A percentile compares a stretch with the other conserved stretches of the same genome.
phyloP scores from a whole-genome alignment of 2,329 filamentous ascomycete genomes.

The Myrmaecium sp. region DNA sequence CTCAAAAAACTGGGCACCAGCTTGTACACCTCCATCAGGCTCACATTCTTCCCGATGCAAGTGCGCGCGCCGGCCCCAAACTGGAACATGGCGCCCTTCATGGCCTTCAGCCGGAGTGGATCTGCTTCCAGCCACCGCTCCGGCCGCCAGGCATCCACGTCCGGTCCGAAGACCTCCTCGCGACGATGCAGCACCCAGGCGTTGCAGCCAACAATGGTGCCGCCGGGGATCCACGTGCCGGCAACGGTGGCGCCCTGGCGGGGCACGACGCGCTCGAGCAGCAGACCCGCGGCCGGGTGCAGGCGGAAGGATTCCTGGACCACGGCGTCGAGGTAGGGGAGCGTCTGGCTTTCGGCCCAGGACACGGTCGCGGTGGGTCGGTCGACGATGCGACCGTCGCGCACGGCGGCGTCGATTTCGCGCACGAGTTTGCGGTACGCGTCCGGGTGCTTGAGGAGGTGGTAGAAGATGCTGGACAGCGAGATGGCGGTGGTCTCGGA shows the following conservation, averaged over 20 bases:
- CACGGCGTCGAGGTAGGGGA: conserved; percentile 61
- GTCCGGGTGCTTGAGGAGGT: conserved; percentile 45
- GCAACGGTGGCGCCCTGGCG: conserved; percentile 44
- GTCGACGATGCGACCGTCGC: conserved; percentile 28
- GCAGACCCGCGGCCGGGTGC: conserved; percentile 57
- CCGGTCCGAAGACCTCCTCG: conserved; percentile 48
- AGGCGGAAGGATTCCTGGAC: conserved; percentile 64
- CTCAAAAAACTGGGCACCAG: conserved; percentile 40
- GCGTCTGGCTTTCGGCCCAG: conserved; percentile 50
- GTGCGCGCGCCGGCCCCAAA: conserved; percentile 57
- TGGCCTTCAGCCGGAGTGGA: conserved; percentile 42
- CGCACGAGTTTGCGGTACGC: conserved; percentile 37
- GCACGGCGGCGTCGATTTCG: conserved; percentile 46
- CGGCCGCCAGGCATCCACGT: conserved; percentile 49
- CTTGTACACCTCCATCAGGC: conserved; percentile 33
- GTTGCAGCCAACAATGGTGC: conserved; percentile 58
- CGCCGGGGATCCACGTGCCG: conserved; percentile 45
- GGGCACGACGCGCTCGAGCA: conserved; percentile 58
- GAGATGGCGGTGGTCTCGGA: conserved; percentile 68
- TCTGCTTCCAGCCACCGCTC: conserved; percentile 46
- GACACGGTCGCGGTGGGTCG: conserved; percentile 42
- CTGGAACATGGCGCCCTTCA: conserved; percentile 55
- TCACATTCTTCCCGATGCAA: conserved; percentile 43
- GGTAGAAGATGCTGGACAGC: conserved; percentile 56
- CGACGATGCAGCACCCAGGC: conserved; percentile 59